Percentiles rank a stretch among this genome's conserved stretches.
These are phyloP conservation scores for Ophiocordyceps camponoti-saundersi DNA, from an alignment of 2,329 filamentous ascomycete species.

Conservation along the genomic window DNA sequence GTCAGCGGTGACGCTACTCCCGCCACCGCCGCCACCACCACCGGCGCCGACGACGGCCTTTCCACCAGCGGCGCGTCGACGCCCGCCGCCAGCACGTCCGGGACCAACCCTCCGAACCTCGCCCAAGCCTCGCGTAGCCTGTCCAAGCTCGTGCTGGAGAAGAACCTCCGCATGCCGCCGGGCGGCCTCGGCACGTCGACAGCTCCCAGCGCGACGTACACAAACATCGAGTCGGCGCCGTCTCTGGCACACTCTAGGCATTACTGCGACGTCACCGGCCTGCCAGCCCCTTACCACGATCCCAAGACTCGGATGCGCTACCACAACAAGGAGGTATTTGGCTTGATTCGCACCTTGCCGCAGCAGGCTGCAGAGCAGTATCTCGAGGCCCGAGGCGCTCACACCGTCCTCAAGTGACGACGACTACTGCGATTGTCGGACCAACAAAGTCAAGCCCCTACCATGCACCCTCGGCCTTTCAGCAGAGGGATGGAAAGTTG, in stretches of 20 bases:
- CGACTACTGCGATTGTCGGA: constrained; percentile 39
- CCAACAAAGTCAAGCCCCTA: constrained; percentile 91
- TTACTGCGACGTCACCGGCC: constrained; percentile 91
- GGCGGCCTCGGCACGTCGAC: constrained; percentile 12
- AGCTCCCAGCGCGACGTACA: constrained; percentile 71
- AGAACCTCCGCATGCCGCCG: constrained; percentile 37
- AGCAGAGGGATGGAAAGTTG: constrained; percentile 60
- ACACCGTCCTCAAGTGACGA: constrained; percentile 74
- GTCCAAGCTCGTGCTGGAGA: constrained; percentile 77
- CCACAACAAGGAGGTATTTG: constrained; percentile 84
- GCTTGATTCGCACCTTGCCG: constrained; percentile 60
- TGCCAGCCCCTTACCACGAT: constrained; percentile 83
- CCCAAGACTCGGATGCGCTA: constrained; percentile 90
- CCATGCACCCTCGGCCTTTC: constrained; percentile 75
- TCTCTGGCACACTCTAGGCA: constrained; percentile 69
- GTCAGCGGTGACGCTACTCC: constrained; percentile 58
- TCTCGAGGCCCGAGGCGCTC: constrained; percentile 75
- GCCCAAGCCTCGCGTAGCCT: constrained; percentile 79
- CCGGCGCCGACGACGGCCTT: constrained; percentile 38
- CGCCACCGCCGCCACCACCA: constrained; percentile 52
- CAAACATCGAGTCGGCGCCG: constrained; percentile 89
- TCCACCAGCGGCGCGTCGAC: constrained; percentile 43
- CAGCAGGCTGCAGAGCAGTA: constrained; percentile 78
- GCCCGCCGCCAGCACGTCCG: constrained; percentile 24
- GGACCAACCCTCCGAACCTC: constrained; percentile 45